These are phyloP conservation scores for Cryptococcus hybrid DNA, from an alignment of 1,284 basidiomycete species.

Conservation along the genomic window DNA sequence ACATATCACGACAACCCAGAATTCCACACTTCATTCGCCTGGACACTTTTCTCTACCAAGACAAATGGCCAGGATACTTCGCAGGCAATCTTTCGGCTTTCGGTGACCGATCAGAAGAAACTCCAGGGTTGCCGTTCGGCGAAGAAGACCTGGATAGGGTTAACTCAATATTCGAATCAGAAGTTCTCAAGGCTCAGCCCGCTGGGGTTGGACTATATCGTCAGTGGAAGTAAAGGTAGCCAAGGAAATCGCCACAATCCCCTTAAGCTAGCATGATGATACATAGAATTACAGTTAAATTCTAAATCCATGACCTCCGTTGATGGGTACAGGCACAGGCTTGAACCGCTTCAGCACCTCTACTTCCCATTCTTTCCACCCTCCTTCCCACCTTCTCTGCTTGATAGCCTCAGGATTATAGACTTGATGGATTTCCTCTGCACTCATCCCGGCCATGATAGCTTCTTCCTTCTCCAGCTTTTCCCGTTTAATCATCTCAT, in stretches of 20 bases:
- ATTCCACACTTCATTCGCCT: constrained; percentile 48
- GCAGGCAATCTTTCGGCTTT: background rate
- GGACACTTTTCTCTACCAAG: constrained; percentile 24
- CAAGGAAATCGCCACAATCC: constrained; percentile 24
- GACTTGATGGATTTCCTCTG: constrained; percentile 26
- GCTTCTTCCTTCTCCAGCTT: constrained; percentile 51
- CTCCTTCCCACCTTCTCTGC: constrained; percentile 44
- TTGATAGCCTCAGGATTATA: constrained; percentile 56
- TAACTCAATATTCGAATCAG: constrained; percentile 12
- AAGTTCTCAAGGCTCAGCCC: constrained; percentile 25
- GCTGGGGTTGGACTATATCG: constrained; percentile 32
- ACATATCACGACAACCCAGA: constrained; percentile 43
- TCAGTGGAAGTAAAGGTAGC: constrained; percentile 34
- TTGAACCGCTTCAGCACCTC: constrained; percentile 43
- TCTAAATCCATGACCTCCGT: constrained; percentile 14
- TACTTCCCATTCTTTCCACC: constrained; percentile 46
- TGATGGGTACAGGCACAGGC: constrained; percentile 31
- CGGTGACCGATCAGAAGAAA: too few species aligned
- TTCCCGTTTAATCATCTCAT: constrained; percentile 45
- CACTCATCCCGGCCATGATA: constrained; percentile 49
- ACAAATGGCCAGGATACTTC: background rate
- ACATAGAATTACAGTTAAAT: constrained; percentile 1
- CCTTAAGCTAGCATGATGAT: constrained; percentile 4
- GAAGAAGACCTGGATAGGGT: constrained; percentile 11
- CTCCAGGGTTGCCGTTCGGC: constrained; percentile 13